Conservation (phyloP, 2,329 filamentous ascomycete genomes). For the Calonectria pauciramosa region DNA sequence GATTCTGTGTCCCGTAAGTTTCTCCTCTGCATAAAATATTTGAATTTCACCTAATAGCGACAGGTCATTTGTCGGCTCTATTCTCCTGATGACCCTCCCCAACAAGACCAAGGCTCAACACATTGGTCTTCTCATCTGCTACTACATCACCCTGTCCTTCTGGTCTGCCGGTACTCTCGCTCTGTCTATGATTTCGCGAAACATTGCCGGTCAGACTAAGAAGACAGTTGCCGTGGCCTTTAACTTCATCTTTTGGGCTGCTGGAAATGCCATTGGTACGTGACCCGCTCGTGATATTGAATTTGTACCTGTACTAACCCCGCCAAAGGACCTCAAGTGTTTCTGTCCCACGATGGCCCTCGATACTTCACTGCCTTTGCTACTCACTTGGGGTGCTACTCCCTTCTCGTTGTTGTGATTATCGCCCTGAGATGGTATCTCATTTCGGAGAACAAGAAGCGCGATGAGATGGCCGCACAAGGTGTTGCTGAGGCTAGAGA, state of each 20-base stretch:
- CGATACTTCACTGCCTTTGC: slow-evolving; percentile 79
- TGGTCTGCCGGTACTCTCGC: slow-evolving; percentile 79
- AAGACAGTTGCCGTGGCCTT: slow-evolving; percentile 76
- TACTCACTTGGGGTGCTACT: slow-evolving; percentile 79
- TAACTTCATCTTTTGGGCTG: slow-evolving; percentile 79
- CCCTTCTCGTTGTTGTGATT: slow-evolving; percentile 69
- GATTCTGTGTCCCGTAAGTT: slow-evolving; percentile 73
- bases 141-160: slow-evolving; percentile 84
- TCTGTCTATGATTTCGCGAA: slow-evolving; percentile 77
- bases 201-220: slow-evolving; percentile 81
- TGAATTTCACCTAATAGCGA: slow-evolving; percentile 11
- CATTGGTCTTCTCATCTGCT: slow-evolving; percentile 77
- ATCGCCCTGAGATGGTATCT: slow-evolving; percentile 72
- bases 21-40: no score
- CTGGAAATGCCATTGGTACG: slow-evolving; percentile 75
- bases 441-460: slow-evolving; percentile 68
- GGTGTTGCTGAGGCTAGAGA: slow-evolving; percentile 58
- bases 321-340: slow-evolving; percentile 70
- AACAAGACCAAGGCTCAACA: slow-evolving; percentile 70
- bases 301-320: not conserved
- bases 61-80: slow-evolving; percentile 78
- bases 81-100: slow-evolving; percentile 77
- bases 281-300: not conserved
- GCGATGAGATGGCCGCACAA: slow-evolving; percentile 61
- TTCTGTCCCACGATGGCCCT: slow-evolving; percentile 71